Evolutionary conservation across 2,329 filamentous ascomycete species (phyloP).

Genomic region (Ciborinia camelliae): DNA sequence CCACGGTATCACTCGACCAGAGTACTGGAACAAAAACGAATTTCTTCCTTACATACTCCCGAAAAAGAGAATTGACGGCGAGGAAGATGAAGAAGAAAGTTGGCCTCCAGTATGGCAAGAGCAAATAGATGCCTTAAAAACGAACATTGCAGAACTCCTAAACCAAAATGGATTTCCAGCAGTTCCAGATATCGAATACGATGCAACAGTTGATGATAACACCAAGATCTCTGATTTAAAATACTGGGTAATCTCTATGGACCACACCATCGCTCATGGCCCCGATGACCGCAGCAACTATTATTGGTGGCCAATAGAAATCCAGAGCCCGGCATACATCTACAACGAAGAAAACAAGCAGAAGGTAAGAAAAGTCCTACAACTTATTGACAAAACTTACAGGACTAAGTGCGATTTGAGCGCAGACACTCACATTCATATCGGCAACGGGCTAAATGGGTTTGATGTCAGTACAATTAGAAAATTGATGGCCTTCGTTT

Average conservation of each 20-base stretch:
- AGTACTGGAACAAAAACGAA: background rate
- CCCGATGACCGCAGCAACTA: background rate
- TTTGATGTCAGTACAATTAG: background rate
- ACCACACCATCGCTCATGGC: background rate
- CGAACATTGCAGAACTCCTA: background rate
- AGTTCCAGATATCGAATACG: background rate
- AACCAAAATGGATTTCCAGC: background rate
- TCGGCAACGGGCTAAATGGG: background rate
- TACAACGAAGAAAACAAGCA: conserved; percentile 3
- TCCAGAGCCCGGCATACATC: background rate
- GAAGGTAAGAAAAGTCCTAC: conserved; percentile 6
- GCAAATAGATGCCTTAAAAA: background rate
- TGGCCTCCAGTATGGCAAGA: background rate
- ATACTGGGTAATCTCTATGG: background rate
- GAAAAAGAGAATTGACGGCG: background rate
- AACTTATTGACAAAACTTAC: background rate
- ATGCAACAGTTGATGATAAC: too few relatives aligned
- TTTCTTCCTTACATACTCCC: background rate
- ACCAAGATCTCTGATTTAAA: background rate
- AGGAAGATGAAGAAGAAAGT: background rate
- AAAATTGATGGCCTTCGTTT: conserved; percentile 2
- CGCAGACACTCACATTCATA: conserved; percentile 1
- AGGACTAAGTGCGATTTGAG: background rate
- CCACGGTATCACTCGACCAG: background rate
- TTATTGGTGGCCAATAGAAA: background rate